Percentiles rank a stretch among this genome's conserved stretches.
Conservation (phyloP, 495 filamentous ascomycete species). For the Thermochaetoides thermophila region DNA sequence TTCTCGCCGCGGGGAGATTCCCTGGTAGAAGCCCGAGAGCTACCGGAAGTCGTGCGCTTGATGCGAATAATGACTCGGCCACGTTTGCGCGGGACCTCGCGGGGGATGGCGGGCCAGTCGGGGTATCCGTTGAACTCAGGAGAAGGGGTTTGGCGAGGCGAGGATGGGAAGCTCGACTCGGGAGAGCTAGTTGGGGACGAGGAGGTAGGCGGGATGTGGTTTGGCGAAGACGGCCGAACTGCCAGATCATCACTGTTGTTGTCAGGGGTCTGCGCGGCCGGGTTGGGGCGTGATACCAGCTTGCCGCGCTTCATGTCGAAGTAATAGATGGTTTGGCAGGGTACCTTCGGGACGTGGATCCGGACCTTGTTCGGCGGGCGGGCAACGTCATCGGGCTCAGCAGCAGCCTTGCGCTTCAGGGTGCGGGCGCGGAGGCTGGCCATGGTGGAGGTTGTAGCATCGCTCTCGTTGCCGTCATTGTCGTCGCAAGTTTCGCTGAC, state of each 20-base stretch:
- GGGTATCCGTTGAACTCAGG: too few relatives aligned
- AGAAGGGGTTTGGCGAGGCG: background rate
- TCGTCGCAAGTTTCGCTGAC: background rate
- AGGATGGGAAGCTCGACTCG: background rate
- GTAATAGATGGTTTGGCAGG: slow-evolving; percentile 1
- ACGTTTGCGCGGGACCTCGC: too few relatives aligned
- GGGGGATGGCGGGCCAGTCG: too few relatives aligned
- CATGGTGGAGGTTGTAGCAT: slow-evolving; percentile 11
- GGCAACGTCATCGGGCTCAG: background rate
- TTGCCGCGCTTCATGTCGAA: slow-evolving; percentile 8
- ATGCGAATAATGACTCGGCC: too few relatives aligned
- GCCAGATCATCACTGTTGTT: too few relatives aligned
- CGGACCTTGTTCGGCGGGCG: slow-evolving; percentile 12
- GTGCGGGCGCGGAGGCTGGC: slow-evolving; percentile 11
- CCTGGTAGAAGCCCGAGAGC: too few relatives aligned
- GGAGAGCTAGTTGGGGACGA: slow-evolving; percentile 3
- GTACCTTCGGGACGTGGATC: slow-evolving; percentile 7
- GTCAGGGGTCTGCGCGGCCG: too few relatives aligned
- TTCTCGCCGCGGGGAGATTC: too few relatives aligned
- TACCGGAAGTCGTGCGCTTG: too few relatives aligned
- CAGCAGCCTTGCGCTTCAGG: slow-evolving; percentile 13
- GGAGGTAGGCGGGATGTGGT: too few relatives aligned
- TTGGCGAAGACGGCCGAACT: too few relatives aligned
- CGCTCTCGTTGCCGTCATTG: slow-evolving; percentile 10
- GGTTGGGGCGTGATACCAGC: slow-evolving; percentile 6